Base-by-base conservation (phyloP, 2,329 filamentous ascomycete genomes). In the Clarireedia sp. region DNA sequence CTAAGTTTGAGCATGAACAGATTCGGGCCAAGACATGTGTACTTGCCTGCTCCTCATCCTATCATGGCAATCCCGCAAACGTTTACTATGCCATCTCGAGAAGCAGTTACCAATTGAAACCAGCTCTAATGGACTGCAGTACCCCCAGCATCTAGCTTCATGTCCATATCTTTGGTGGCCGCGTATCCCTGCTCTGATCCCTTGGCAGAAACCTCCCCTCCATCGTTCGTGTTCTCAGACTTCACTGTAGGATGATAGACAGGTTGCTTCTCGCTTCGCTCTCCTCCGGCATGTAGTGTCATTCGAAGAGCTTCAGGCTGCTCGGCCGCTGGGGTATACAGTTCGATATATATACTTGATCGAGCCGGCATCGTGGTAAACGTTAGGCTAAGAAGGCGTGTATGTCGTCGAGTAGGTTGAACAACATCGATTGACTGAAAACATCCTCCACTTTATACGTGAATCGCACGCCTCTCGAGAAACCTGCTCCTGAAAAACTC, bases 251-350 rank as follows among this genome's bases (percentile, higher is more conserved):
- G n/a, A 23, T 29, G 29, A 37, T 45, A 45, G 8, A 45, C 40
- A 2, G 17, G 5, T n/a, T 36, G 3, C 5, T 21, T 33, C 23
- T 40, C 43, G 37, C 16, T 9, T 29, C 51, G 26, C 36, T 48
- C 41, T 23, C 51, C 51, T 48, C 43, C 51, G 21, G 51, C 19
- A 40, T 53, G 51, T 21, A 48, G 43, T 21, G 51, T 38, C 51
- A 53, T 53, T n/a, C 51, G 37, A 23, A 48, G 44, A 9, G 51
- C 51, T 21, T 53, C 51, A 33, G 44, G 21, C 17, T 48, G 47
- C 33, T 53, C 51, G 12, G 43, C 51, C 29, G 51, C 51, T 8
- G 51, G 51, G 38, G 51, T 53, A n/a, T 53, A 53, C 8, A 53
- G 26, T 12, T 53, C 43, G 8, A 48, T 40, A 23, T 53, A 53